Evolutionary conservation across 2,329 filamentous ascomycete species (phyloP).

Genomic region (Cladosporium oxysporum): DNA sequence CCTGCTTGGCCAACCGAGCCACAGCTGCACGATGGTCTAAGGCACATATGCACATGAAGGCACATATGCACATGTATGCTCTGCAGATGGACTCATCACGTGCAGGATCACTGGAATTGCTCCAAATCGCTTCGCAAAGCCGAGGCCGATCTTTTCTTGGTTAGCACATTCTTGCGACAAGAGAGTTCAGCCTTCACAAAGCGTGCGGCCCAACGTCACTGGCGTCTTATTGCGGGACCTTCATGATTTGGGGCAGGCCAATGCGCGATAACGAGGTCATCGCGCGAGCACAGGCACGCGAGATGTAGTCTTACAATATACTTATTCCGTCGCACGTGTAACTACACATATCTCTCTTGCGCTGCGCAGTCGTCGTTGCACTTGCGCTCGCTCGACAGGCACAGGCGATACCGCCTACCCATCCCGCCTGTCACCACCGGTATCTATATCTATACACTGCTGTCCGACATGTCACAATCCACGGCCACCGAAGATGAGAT

Average conservation of each 20-base stretch:
- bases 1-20: too few species aligned
- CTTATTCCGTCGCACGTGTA: not conserved
- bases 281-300: not conserved
- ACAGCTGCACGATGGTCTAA: too few species aligned
- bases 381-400: constrained; percentile 1
- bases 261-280: constrained; percentile 7
- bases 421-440: not conserved
- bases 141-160: too few species aligned
- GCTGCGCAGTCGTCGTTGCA: not conserved
- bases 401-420: not conserved
- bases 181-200: not conserved
- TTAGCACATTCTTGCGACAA: too few species aligned
- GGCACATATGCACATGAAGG: too few species aligned
- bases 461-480: constrained; percentile 1
- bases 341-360: not conserved
- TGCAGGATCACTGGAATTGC: too few species aligned
- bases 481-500: constrained; percentile 2
- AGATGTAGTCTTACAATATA: not conserved
- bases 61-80: too few species aligned
- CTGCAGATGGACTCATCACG: too few species aligned
- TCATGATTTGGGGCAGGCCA: not conserved
- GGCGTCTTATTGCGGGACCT: not conserved
- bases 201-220: not conserved
- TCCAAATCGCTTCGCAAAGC: too few species aligned
- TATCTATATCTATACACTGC: not conserved